Conservation (phyloP, 2,329 filamentous ascomycete genomes). For the Microascus cirrosus region DNA sequence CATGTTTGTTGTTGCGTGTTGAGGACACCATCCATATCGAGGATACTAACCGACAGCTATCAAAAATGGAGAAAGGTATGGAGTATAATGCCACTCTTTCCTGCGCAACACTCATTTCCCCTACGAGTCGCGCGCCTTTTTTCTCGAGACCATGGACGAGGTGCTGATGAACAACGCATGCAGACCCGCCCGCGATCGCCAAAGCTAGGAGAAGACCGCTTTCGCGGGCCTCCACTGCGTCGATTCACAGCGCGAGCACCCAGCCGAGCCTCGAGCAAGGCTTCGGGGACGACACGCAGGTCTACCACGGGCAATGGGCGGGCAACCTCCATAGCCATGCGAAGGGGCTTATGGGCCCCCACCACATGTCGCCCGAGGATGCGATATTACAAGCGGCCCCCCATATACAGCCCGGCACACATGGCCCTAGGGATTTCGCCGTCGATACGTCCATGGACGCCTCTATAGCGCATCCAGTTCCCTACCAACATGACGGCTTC, state of each 20-base stretch:
- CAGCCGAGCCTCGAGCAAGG: slow-evolving; percentile 39
- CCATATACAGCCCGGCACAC: slow-evolving; percentile 39
- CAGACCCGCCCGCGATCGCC: slow-evolving; percentile 11
- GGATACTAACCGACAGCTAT: slow-evolving; percentile 6
- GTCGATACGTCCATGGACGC: slow-evolving; percentile 35
- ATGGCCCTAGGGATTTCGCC: slow-evolving; percentile 35
- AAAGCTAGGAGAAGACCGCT: slow-evolving; percentile 38
- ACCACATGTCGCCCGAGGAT: slow-evolving; percentile 44
- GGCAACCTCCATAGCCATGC: slow-evolving; percentile 29
- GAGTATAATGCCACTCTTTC: neutral
- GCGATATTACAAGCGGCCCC: slow-evolving; percentile 47
- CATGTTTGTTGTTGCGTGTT: slow-evolving; percentile 4
- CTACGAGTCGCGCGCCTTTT: neutral
- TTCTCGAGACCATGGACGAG: neutral
- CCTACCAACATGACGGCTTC: slow-evolving; percentile 7
- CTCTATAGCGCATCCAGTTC: slow-evolving; percentile 17
- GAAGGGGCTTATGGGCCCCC: slow-evolving; percentile 28
- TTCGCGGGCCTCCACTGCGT: slow-evolving; percentile 45
- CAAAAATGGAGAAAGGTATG: slow-evolving; percentile 2
- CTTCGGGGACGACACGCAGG: slow-evolving; percentile 29
- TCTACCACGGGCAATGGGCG: slow-evolving; percentile 40
- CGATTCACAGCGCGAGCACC: slow-evolving; percentile 41
- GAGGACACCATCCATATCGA: slow-evolving; percentile 2
- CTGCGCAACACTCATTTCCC: neutral
- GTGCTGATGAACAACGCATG: neutral